Percentiles rank a stretch among this genome's conserved stretches.
Conservation (phyloP, 2,329 filamentous ascomycete species). For the Dichotomopilus funicola region DNA sequence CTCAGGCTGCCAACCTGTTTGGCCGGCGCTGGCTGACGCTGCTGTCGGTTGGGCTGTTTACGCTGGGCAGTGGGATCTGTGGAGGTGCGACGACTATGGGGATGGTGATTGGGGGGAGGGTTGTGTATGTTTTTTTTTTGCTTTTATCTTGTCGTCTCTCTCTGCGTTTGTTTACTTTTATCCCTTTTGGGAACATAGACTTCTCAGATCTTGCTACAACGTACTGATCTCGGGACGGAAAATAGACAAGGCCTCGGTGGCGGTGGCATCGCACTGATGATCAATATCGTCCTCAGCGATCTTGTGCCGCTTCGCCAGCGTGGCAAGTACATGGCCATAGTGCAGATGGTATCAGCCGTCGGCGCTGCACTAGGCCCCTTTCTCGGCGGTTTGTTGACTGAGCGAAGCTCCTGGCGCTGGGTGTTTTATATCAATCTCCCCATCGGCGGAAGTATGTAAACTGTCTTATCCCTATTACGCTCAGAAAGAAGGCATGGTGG, state of each 20-base stretch:
- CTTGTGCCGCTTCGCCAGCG: constrained; percentile 13
- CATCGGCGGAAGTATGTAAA: constrained; percentile 5
- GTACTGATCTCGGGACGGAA: constrained; percentile 18
- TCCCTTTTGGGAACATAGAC: too few species aligned
- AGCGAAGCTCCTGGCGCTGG: constrained; percentile 11
- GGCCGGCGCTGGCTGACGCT: constrained; percentile 41
- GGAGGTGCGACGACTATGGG: constrained; percentile 37
- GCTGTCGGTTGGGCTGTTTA: constrained; percentile 39
- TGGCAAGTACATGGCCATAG: background rate
- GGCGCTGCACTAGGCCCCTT: background rate
- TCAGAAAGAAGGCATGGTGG: background rate
- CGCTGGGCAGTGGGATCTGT: constrained; percentile 45
- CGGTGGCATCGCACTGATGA: constrained; percentile 31
- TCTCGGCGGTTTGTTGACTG: background rate
- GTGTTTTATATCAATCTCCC: constrained; percentile 13
- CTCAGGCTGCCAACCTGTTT: constrained; percentile 40
- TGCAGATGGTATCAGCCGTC: background rate
- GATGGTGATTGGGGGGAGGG: constrained; percentile 44
- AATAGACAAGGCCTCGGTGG: constrained; percentile 36
- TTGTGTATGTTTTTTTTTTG: constrained; percentile 24
- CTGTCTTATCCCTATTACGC: background rate
- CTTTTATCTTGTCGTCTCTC: background rate
- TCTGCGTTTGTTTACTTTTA: background rate
- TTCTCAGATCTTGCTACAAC: background rate
- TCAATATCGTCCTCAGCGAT: constrained; percentile 24